Conservation (phyloP, 1,139 yeast species). For the Candida tropicalis region DNA sequence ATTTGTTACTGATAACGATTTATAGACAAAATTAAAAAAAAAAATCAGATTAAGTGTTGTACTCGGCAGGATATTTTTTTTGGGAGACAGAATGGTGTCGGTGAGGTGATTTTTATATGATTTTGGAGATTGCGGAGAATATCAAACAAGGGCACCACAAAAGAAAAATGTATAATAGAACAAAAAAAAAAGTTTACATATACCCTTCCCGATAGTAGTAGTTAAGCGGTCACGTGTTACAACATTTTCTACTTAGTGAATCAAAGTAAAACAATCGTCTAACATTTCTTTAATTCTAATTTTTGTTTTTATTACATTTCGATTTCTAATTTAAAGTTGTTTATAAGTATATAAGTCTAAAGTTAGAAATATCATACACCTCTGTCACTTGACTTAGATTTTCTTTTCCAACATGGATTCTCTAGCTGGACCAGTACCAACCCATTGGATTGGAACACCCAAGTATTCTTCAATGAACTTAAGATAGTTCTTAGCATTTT, state of each 20-base stretch:
- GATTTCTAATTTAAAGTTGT: too few species aligned
- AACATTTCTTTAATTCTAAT: constrained; percentile 2
- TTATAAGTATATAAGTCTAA: too few species aligned
- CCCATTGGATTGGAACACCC: constrained; percentile 89
- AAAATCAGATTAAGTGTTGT: background rate
- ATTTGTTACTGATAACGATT: background rate
- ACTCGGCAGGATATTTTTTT: background rate
- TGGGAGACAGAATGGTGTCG: background rate
- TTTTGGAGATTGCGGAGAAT: background rate
- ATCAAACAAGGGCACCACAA: constrained; percentile 4
- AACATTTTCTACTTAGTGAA: too few species aligned
- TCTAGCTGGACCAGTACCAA: constrained; percentile 98
- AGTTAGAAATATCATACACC: too few species aligned
- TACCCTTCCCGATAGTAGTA: background rate
- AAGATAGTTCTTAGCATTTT: constrained; percentile 82
- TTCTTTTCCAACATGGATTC: constrained; percentile 69
- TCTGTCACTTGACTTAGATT: too few species aligned
- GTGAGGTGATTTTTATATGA: constrained; percentile 2
- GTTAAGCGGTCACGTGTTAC: background rate
- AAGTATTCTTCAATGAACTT: constrained; percentile 82
- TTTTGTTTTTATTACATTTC: background rate
- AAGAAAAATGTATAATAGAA: too few species aligned
- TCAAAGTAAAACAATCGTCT: too few species aligned
- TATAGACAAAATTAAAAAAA: background rate
- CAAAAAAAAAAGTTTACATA: too few species aligned